These are phyloP conservation scores for Arabidopsis arenosa DNA, from an alignment of 345 rosid genomes.

Conservation along the genomic window DNA sequence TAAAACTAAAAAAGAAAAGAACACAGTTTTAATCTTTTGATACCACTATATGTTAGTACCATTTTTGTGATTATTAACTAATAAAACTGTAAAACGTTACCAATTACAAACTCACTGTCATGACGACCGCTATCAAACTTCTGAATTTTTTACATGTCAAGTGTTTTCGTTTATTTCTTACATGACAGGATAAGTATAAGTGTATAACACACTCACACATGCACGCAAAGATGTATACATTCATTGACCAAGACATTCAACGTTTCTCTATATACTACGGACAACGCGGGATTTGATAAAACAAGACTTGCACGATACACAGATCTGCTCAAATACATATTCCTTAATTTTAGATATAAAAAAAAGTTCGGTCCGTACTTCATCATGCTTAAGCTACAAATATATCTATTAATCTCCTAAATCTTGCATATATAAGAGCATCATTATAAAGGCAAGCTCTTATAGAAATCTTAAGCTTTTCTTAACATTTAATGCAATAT, in stretches of 20 bases:
- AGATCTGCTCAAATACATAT: constrained; percentile 3
- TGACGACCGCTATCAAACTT: not conserved
- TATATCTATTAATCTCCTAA: constrained; percentile 23
- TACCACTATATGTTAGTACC: too few relatives aligned
- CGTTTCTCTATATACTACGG: not conserved
- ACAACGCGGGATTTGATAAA: constrained; percentile 1
- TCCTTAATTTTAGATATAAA: not conserved
- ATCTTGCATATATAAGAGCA: not conserved
- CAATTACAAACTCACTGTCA: not conserved
- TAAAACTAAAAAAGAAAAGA: too few relatives aligned
- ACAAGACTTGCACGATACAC: constrained; percentile 30
- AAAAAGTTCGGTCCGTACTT: constrained; percentile 2
- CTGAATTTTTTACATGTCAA: not conserved
- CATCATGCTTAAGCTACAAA: constrained; percentile 9
- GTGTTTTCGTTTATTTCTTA: not conserved
- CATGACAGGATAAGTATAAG: not conserved
- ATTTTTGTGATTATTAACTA: too few relatives aligned
- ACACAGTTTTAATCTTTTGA: too few relatives aligned
- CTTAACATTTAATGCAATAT: too few relatives aligned
- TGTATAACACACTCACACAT: constrained; percentile 6
- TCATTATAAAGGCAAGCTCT: too few relatives aligned
- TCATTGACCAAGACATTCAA: constrained; percentile 22
- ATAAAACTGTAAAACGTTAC: not conserved
- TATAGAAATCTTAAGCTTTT: too few relatives aligned
- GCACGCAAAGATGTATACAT: not conserved